A percentile compares a stretch with the other conserved stretches of the same genome.
Evolutionary conservation across 352 stramenopile genomes (phyloP).

Genomic region (Pythium diclinum): DNA sequence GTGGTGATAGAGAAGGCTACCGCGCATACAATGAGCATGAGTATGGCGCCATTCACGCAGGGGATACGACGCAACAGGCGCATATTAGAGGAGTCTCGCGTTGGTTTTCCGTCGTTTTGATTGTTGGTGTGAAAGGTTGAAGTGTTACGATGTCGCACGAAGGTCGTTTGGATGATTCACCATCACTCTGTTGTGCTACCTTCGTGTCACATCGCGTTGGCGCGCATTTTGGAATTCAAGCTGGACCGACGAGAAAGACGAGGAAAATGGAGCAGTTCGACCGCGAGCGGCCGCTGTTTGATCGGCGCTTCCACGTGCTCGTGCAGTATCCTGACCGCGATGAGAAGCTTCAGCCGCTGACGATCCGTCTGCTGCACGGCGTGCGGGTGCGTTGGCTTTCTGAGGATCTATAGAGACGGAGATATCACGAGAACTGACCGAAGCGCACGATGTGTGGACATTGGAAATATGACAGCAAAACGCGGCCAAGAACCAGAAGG

Average conservation of each 20-base stretch:
- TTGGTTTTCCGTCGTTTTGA: constrained; percentile 5
- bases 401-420: neutral
- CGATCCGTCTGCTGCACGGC: constrained; percentile 70
- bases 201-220: constrained; percentile 20
- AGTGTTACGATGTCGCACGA: constrained; percentile 13
- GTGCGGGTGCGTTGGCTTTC: constrained; percentile 43
- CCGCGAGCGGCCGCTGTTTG: constrained; percentile 77
- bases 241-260: neutral
- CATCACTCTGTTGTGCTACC: constrained; percentile 8
- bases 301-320: constrained; percentile 78
- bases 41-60: neutral
- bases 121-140: constrained; percentile 12
- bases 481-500: constrained; percentile 74
- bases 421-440: neutral
- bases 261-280: constrained; percentile 74
- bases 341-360: constrained; percentile 72
- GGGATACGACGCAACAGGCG: neutral
- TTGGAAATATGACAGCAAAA: constrained; percentile 48
- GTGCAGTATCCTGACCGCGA: constrained; percentile 80
- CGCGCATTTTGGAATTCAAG: constrained; percentile 30
- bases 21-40: constrained; percentile 2
- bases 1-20: neutral
- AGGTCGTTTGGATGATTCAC: constrained; percentile 12
- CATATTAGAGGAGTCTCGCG: neutral
- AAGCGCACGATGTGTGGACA: neutral